Evolutionary conservation across 2,329 filamentous ascomycete species (phyloP), one percentile per base, ranked within the genome.

Genomic region (Ilyonectria sp.): DNA sequence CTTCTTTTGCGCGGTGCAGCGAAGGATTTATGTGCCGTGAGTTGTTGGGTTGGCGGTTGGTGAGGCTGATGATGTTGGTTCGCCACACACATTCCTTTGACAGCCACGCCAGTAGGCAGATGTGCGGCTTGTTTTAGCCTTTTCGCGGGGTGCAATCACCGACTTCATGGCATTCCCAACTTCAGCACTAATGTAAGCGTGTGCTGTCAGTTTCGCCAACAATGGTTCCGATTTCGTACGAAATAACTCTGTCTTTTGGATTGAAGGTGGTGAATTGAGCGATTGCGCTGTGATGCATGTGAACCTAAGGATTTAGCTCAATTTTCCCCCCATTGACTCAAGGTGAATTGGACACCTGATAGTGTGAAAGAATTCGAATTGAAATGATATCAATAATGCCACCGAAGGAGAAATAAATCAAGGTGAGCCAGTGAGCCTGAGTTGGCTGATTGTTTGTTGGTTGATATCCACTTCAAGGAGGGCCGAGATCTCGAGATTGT

Each of bases 191-290:
- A 71, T 47, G 8, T 69, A 71, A 3, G 68, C 11, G 53, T 31
- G 69, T 64, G 26, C 69, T 64, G 19, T 49, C 21, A 46, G 61
- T 58, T 40, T 71, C 58, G 31, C 67, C 69, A 13, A 68, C 33
- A 59, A 61, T 69, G n/a, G 69, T 66, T 44, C 35, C 56, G 17
- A 64, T 69, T 17, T 71, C 55, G 17, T 8, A 55, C 23, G 64
- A 68, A n/a, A 52, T 40, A 60, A 56, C 55, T 17, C 26, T 53
- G 11, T 64, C 64, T 35, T 31, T 68, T 23, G 52, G 35, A 52
- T 67, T 58, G 13, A 70, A 52, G 6, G 68, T 70, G n/a, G 62
- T 65, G 65, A 70, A 65, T 29, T 37, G 60, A 3, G 65, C 68
- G 29, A 55, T 55, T 11, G 65, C 68, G 26, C 56, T 65, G 19